Conservation (phyloP, 2,329 filamentous ascomycete species). For the Sporothrix variecibatus region DNA sequence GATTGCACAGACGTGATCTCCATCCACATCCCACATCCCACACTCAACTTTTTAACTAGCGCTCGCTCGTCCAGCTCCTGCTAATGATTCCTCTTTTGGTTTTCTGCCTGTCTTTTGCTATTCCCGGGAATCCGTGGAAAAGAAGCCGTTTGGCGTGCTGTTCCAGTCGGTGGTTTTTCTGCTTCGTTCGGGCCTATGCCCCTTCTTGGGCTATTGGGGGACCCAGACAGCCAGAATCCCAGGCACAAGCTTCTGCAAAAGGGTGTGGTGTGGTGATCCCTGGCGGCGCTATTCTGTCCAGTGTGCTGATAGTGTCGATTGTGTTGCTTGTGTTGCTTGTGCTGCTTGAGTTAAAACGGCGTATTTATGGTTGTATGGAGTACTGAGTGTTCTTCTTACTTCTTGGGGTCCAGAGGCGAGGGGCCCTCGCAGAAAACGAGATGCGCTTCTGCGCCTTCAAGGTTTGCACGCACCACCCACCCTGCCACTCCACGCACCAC, state of each 20-base stretch:
- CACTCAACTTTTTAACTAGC: background rate
- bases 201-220: background rate
- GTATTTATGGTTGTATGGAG: too few species aligned
- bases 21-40: background rate
- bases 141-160: background rate
- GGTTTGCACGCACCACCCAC: background rate
- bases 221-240: background rate
- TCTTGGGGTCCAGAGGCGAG: background rate
- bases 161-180: background rate
- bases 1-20: conserved; percentile 1
- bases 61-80: background rate
- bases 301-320: background rate
- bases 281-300: background rate
- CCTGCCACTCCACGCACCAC: conserved; percentile 1
- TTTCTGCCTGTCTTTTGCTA: background rate
- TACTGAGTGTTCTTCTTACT: background rate
- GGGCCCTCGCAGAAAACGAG: background rate
- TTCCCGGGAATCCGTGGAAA: background rate
- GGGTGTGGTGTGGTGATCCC: background rate
- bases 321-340: background rate
- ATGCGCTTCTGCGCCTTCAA: background rate
- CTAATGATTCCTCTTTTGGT: background rate
- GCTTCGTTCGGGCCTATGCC: background rate
- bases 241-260: background rate
- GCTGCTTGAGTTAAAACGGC: too few species aligned